These are phyloP conservation scores for Fraxinus velutina DNA, from an alignment of 305 asterid species.

Conservation along the genomic window DNA sequence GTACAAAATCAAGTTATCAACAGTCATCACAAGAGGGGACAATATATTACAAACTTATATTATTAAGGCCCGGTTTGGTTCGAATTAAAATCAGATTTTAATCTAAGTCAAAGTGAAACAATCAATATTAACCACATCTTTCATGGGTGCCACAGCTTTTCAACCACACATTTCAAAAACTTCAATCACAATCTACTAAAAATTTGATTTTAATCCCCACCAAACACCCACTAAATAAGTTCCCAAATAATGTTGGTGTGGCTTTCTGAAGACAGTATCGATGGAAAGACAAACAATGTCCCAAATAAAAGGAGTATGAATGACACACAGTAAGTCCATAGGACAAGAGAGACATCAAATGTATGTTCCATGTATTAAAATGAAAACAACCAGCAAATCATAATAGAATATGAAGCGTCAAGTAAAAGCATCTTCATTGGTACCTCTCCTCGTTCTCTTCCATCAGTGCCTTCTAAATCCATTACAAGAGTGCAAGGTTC, in stretches of 20 bases:
- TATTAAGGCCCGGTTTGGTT: not conserved
- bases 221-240: not conserved
- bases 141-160: no score
- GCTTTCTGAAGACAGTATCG: conserved; percentile 8
- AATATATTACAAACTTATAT: conserved; percentile 10
- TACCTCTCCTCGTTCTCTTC: conserved; percentile 99
- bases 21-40: not conserved
- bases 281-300: not conserved
- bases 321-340: not conserved
- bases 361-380: not conserved
- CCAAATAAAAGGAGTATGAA: not conserved
- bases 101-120: no score
- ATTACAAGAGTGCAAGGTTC: conserved; percentile 90
- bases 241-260: conserved; percentile 15
- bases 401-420: conserved; percentile 12
- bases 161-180: no score
- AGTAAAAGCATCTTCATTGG: conserved; percentile 16
- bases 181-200: no score
- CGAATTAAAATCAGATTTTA: no score
- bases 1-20: not conserved
- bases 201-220: no score
- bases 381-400: conserved; percentile 18
- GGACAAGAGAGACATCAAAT: not conserved
- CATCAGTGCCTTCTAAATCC: conserved; percentile 99
- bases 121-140: no score